Conservation (phyloP, 441 rosid species). For the Omphalea diandra region DNA sequence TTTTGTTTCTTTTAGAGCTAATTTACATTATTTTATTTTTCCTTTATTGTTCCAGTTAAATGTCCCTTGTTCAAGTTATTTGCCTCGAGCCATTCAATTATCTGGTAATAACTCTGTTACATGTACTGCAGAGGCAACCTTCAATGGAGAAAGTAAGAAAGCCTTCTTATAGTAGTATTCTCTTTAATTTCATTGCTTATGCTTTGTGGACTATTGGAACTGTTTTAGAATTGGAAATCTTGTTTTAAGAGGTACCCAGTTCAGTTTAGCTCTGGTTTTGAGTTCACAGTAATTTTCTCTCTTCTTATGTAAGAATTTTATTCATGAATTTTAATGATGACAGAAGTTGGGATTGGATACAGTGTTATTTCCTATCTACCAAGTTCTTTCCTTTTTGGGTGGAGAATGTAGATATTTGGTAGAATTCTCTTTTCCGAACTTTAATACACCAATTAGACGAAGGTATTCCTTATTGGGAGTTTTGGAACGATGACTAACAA, state of each 20-base stretch:
- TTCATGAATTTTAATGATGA: background rate
- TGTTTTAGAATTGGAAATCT: background rate
- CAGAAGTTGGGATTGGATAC: background rate
- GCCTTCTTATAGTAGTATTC: constrained; percentile 3
- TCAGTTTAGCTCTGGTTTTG: constrained; percentile 5
- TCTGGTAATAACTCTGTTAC: constrained; percentile 26
- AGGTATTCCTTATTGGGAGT: too few species aligned
- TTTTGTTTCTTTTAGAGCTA: background rate
- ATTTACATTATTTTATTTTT: background rate
- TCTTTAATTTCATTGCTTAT: constrained; percentile 11
- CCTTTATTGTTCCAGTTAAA: constrained; percentile 35
- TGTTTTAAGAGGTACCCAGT: background rate
- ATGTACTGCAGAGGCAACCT: constrained; percentile 23
- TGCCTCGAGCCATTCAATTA: constrained; percentile 27
- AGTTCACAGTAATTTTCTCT: constrained; percentile 4
- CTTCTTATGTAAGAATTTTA: background rate
- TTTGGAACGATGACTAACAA: too few species aligned
- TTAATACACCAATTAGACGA: too few species aligned
- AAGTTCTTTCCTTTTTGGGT: too few species aligned
- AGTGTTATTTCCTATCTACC: too few species aligned
- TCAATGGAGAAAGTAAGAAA: constrained; percentile 45
- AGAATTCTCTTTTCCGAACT: too few species aligned
- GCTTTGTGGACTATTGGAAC: background rate
- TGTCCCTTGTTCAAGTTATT: constrained; percentile 31
- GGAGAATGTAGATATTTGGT: too few species aligned